Base-by-base conservation (phyloP, 1,139 yeast genomes). In the Arxiozyma heterogenica region DNA sequence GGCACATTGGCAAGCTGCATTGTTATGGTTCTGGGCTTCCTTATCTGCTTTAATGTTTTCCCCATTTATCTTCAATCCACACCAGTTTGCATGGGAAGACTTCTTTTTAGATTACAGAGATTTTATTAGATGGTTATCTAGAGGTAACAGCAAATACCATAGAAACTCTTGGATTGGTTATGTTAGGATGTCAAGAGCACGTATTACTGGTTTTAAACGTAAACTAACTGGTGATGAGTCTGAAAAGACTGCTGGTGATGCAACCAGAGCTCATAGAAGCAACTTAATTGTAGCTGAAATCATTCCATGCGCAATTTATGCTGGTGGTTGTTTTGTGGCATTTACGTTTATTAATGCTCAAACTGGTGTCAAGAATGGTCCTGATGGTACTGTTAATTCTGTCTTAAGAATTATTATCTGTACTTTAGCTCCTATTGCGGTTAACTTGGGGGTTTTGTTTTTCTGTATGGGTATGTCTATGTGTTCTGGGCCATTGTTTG, bases 81-180 rank as follows among this genome's bases (percentile, higher is more conserved):
- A 93, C 76, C 98, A 93, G 77, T 93, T 94, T 73, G 87, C 99
- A 55, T 90, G 96, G 96, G 95, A 90, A 72, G 98, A 93, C 75
- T 94, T 88, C 82, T 93, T 94, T 75, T 86, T 93, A 74, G 99
- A 93, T 73, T 93, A 94, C 83, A 87, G 98, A 75, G 98, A 93
- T 73, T 93, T 83, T 74, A 88, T 94, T 69, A 85, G 98, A 77
- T 93, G 99, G 99, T 77, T 93, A 72, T 88, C 96, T 38, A 87
- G 98, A 77, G 98, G 98, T 81, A 94, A 94, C 77, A 86, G 94
- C 68, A 89, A 91, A 74, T 93, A 96, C 93, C 98, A 94, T 76
- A 86, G 95, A 79, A 93, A 93, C 78, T 94, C 98, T 18, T 93
- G 99, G 99, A 91, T 94, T 71, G 98, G 98, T 60, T 93, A 90